Conservation (phyloP, 2,329 filamentous ascomycete genomes). For the Trichophyton verrucosum region DNA sequence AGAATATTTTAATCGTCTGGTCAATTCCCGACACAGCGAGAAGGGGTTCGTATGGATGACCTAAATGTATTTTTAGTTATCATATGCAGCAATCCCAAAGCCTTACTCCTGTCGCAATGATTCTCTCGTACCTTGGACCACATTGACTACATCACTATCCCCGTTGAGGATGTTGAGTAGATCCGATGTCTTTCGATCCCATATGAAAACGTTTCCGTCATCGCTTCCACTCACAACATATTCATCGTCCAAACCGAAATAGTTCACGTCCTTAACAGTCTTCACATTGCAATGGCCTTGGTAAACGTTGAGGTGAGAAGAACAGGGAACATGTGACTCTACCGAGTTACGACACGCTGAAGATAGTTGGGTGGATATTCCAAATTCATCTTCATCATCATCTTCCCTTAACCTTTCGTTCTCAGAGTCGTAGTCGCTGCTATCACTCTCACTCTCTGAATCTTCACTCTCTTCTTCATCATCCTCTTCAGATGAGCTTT, state of each 20-base stretch:
- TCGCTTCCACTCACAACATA: slow-evolving; percentile 57
- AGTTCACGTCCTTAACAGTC: slow-evolving; percentile 59
- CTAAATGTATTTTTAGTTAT: slow-evolving; percentile 20
- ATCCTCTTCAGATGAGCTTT: slow-evolving; percentile 10
- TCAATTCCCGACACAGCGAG: slow-evolving; percentile 56
- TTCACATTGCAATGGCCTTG: slow-evolving; percentile 54
- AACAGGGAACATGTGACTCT: slow-evolving; percentile 43
- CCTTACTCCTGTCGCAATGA: background rate
- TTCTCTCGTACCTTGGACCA: slow-evolving; percentile 43
- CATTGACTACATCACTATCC: slow-evolving; percentile 58
- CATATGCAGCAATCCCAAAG: background rate
- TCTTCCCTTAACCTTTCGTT: slow-evolving; percentile 20
- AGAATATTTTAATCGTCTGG: slow-evolving; percentile 57
- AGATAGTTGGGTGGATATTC: slow-evolving; percentile 36
- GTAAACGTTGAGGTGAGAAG: slow-evolving; percentile 45
- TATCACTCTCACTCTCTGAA: slow-evolving; percentile 15
- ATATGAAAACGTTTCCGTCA: slow-evolving; percentile 55
- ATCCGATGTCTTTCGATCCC: slow-evolving; percentile 50
- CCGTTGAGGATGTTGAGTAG: slow-evolving; percentile 54
- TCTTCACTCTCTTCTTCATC: slow-evolving; percentile 23
- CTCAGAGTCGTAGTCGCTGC: slow-evolving; percentile 21
- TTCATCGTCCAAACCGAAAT: slow-evolving; percentile 53
- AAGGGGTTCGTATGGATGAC: slow-evolving; percentile 55
- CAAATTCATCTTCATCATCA: slow-evolving; percentile 17
- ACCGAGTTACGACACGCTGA: slow-evolving; percentile 38